Conservation (phyloP, 805 yeast species). For the Saccharomycopsis selenospora region DNA sequence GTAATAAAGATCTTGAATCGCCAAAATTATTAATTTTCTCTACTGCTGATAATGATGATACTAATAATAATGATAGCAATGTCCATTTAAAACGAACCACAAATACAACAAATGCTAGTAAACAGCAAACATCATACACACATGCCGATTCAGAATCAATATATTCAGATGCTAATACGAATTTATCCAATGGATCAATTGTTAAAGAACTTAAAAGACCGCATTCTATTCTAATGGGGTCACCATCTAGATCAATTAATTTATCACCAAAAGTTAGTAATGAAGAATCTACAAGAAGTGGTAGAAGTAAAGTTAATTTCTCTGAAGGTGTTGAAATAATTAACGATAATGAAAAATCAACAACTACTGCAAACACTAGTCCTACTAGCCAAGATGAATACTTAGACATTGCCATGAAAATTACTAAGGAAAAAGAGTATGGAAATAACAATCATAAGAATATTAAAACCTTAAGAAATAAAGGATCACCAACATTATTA, state of each 20-base stretch:
- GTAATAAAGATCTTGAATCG: too few relatives aligned
- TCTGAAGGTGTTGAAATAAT: conserved; percentile 16
- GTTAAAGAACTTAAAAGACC: not conserved
- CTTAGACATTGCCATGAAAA: not conserved
- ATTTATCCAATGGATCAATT: too few relatives aligned
- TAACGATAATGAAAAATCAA: not conserved
- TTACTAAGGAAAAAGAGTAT: conserved; percentile 13
- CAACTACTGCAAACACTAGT: not conserved
- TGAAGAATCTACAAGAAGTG: conserved; percentile 10
- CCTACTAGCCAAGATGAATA: not conserved
- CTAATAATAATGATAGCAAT: too few relatives aligned
- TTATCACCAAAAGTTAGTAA: conserved; percentile 1
- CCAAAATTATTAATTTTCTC: too few relatives aligned
- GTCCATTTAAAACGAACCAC: too few relatives aligned
- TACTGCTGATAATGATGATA: too few relatives aligned
- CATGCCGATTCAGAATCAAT: not conserved
- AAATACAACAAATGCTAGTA: not conserved
- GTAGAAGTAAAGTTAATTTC: conserved; percentile 13
- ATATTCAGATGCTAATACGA: not conserved
- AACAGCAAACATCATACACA: not conserved
- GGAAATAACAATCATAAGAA: not conserved
- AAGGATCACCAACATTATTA: not conserved
- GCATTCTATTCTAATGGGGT: not conserved
- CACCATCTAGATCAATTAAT: not conserved
- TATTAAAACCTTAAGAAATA: not conserved